Evolutionary conservation across 2,329 filamentous ascomycete species (phyloP).

Genomic region (Sporothrix brunneoviolacea): DNA sequence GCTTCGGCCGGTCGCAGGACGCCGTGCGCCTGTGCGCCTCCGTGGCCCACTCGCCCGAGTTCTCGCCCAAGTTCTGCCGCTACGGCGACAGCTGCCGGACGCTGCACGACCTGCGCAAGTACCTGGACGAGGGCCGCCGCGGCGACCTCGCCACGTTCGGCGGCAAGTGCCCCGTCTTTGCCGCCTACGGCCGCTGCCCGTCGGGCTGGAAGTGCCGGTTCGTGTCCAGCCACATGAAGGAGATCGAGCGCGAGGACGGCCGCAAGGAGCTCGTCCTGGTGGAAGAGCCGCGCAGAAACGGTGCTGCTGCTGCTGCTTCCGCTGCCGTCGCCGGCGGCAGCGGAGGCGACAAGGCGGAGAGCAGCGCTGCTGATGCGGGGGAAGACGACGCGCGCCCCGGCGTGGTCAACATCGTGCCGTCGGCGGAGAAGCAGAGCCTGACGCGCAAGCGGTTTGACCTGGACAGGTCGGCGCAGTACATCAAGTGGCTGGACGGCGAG

Average conservation of each 20-base stretch:
- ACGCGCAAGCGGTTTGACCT: constrained; percentile 65
- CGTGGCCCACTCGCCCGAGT: constrained; percentile 65
- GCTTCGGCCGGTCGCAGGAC: constrained; percentile 75
- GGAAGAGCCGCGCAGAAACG: constrained; percentile 32
- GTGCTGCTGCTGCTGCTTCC: too few relatives aligned
- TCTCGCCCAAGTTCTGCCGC: constrained; percentile 69
- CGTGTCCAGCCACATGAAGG: constrained; percentile 76
- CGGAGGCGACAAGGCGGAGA: constrained; percentile 22
- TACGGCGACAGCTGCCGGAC: constrained; percentile 77
- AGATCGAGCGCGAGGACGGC: constrained; percentile 71
- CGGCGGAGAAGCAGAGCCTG: constrained; percentile 65
- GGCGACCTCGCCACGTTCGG: constrained; percentile 70
- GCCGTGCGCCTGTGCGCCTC: constrained; percentile 71
- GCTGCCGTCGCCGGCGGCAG: constrained; percentile 21
- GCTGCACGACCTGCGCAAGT: constrained; percentile 78
- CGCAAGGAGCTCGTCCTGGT: constrained; percentile 72
- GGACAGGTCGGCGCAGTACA: constrained; percentile 67
- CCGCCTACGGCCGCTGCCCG: constrained; percentile 66
- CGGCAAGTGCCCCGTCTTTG: constrained; percentile 76
- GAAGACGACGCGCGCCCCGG: constrained; percentile 53
- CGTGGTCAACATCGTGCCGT: constrained; percentile 67
- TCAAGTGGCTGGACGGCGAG: constrained; percentile 69
- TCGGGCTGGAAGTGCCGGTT: constrained; percentile 95
- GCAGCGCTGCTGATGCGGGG: constrained; percentile 20
- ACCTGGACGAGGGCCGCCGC: constrained; percentile 74